Evolutionary conservation across 2,329 filamentous ascomycete genomes (phyloP), one percentile per base, ranked within the genome.

Genomic region (Nemania abortiva): DNA sequence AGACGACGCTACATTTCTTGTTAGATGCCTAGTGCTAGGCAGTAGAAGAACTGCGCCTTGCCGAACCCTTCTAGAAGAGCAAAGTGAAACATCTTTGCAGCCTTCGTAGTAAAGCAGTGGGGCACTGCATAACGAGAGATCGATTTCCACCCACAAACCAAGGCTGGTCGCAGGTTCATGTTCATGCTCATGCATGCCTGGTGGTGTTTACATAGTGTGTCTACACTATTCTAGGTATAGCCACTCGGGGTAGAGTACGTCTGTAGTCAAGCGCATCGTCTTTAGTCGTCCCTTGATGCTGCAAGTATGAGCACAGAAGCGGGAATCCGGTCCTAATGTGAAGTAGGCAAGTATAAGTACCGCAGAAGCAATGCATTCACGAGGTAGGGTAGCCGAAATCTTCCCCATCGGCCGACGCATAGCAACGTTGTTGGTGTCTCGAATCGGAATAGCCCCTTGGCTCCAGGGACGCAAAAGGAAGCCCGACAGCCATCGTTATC

Each of bases 381-480:
- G 20, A 29, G 34, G 34, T 39, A 34, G 63, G 27, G 34, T 66
- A 27, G 24, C 37, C 20, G 37, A 55, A 37, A 54, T 53, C 31
- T 56, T 39, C 58, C 56, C 53, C 37, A 54, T 61, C 42, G 34
- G 24, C 31, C 31, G 34, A 62, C 55, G 29, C 50, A 58, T 13
- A 52, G 24, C 34, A 34, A 39, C 37, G 58, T 56, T 45, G 42
- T 27, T 18, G 18, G 42, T 31, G 37, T 61, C 47, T 53, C 22
- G 42, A 58, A 45, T 34, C 7, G 49, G 52, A 22, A 47, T 60
- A 67, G 59, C 22, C 49, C 31, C 65, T 65, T 66, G 58, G 58
- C 65, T 47, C 18, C 13, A 10, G 45, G 20, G 39, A 60, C 66
- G 54, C 39, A 69, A 71, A 58, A 57, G 66, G 69, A 63, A 71